phyloP scores from a whole-genome alignment of 306 rosid species.

The Vigna trinervia region DNA sequence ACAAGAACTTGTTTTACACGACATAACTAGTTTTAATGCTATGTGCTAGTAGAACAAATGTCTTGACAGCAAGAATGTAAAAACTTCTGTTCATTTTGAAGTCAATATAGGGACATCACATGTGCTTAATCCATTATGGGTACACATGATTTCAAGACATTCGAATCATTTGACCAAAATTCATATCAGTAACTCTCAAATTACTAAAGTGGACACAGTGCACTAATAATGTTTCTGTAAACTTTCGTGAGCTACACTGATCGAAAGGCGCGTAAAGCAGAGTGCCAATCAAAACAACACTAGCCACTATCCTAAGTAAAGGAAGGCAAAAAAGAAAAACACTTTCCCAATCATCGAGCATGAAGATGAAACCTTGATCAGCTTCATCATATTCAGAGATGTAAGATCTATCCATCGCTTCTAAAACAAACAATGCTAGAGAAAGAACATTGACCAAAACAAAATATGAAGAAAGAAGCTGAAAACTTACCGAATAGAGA shows the following conservation, averaged over 20 bases:
- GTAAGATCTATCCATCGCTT: constrained; percentile 33
- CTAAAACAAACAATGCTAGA: constrained; percentile 2
- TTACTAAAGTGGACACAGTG: background rate
- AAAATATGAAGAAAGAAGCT: background rate
- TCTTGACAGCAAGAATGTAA: constrained; percentile 25
- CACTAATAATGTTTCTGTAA: background rate
- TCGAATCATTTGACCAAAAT: constrained; percentile 16
- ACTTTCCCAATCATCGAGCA: constrained; percentile 42
- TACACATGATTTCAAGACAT: constrained; percentile 18
- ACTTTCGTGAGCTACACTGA: constrained; percentile 33
- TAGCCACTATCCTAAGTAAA: background rate
- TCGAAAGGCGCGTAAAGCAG: constrained; percentile 39
- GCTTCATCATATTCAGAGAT: constrained; percentile 28
- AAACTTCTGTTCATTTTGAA: background rate
- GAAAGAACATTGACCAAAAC: background rate
- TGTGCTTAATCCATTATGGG: constrained; percentile 31
- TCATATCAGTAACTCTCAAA: constrained; percentile 27
- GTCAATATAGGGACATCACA: constrained; percentile 29
- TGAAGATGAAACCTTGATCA: constrained; percentile 15
- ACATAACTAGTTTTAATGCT: background rate
- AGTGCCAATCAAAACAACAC: background rate
- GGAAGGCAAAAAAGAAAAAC: background rate
- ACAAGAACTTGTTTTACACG: background rate
- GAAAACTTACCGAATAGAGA: constrained; percentile 65
- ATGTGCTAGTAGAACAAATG: constrained; percentile 12